A percentile compares a stretch with the other conserved stretches of the same genome.
These are phyloP conservation scores for Chlorella vulgaris DNA, from an alignment of 139 green algal genomes.

Conservation along the genomic window DNA sequence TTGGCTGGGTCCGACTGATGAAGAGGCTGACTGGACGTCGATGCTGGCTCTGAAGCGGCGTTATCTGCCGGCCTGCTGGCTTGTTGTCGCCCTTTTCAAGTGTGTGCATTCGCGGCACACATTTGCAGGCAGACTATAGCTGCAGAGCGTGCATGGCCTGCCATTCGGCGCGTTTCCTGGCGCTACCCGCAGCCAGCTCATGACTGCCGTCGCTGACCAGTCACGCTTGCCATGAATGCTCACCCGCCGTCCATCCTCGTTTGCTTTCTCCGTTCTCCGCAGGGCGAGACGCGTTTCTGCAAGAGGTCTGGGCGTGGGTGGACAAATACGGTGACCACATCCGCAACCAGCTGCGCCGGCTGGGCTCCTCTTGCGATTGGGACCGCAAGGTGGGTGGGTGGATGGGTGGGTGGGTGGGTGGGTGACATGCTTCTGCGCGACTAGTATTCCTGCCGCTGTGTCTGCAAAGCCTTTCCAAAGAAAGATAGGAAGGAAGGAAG, in stretches of 20 bases:
- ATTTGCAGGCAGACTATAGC: too few relatives aligned
- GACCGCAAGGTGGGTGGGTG: constrained; percentile 35
- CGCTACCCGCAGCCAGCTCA: too few relatives aligned
- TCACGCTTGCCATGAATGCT: not conserved
- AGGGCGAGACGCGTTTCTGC: constrained; percentile 93
- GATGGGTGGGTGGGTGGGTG: not conserved
- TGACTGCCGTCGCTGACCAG: not conserved
- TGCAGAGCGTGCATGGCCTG: too few relatives aligned
- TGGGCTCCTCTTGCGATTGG: constrained; percentile 95
- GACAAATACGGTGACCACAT: constrained; percentile 91
- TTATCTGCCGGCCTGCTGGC: too few relatives aligned
- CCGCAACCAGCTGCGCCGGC: constrained; percentile 83
- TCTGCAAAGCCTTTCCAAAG: not conserved
- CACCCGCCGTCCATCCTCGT: not conserved
- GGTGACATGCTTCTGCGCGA: not conserved
- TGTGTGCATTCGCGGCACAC: too few relatives aligned
- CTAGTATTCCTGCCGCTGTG: not conserved
- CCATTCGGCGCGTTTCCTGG: too few relatives aligned
- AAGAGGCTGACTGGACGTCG: too few relatives aligned
- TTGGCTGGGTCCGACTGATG: not conserved
- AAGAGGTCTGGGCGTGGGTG: constrained; percentile 89
- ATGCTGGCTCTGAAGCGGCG: too few relatives aligned
- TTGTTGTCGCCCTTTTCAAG: too few relatives aligned
- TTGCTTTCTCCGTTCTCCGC: not conserved
- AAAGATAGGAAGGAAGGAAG: too few relatives aligned